Conservation (phyloP, 75 land plant genomes). For the Isoetes taiwanensis region DNA sequence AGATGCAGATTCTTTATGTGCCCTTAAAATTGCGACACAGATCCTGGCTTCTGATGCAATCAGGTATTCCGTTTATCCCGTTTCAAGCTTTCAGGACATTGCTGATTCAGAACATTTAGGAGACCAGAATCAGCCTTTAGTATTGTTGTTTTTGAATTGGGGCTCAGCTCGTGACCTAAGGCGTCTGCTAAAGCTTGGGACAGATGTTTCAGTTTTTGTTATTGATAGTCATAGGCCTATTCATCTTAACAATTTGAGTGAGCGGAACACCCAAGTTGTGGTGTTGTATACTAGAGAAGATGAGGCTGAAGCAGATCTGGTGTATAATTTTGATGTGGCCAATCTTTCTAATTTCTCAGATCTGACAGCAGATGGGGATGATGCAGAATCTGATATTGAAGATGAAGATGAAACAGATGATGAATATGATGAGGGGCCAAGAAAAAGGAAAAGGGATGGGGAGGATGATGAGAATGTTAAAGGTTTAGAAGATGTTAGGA, state of each 20-base stretch:
- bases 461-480: conserved; percentile 29
- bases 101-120: conserved; percentile 25
- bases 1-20: conserved; percentile 75
- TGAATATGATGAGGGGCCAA: conserved; percentile 10
- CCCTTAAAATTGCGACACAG: conserved; percentile 53
- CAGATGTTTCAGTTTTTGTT: conserved; percentile 52
- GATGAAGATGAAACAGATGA: conserved; percentile 27
- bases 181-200: conserved; percentile 41
- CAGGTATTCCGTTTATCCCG: conserved; percentile 78
- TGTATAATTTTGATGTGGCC: conserved; percentile 56
- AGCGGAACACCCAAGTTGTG: conserved; percentile 48
- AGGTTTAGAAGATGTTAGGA: conserved; percentile 18
- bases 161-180: conserved; percentile 65
- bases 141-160: conserved; percentile 76
- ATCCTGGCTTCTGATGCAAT: conserved; percentile 66
- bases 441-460: conserved; percentile 14
- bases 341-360: conserved; percentile 39
- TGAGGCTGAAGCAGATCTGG: conserved; percentile 66
- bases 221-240: conserved; percentile 94
- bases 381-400: conserved; percentile 27
- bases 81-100: conserved; percentile 56
- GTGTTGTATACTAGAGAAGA: conserved; percentile 70
- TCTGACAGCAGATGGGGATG: conserved; percentile 15
- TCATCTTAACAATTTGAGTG: conserved; percentile 73
- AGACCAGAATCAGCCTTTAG: conserved; percentile 28